Evolutionary conservation across 305 asterid genomes (phyloP).

Genomic region (Fraxinus paxiana): DNA sequence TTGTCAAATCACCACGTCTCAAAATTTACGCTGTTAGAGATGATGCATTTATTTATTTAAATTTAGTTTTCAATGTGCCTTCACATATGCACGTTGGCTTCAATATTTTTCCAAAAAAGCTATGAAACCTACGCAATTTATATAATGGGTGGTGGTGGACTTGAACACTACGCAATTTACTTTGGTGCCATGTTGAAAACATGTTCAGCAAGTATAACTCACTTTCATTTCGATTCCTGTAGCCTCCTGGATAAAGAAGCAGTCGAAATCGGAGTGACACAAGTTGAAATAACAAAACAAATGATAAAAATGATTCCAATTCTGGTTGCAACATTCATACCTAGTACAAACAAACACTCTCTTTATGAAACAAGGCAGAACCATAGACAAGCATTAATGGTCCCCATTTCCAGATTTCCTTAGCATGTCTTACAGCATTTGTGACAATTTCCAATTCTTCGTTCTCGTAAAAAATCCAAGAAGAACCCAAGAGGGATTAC

Average conservation of each 20-base stretch:
- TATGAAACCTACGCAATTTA: too few relatives aligned
- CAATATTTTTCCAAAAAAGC: too few relatives aligned
- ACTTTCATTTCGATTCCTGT: conserved; percentile 6
- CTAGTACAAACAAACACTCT: conserved; percentile 51
- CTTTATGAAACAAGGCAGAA: conserved; percentile 58
- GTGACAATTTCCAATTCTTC: conserved; percentile 45
- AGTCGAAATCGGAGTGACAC: conserved; percentile 43
- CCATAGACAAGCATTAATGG: conserved; percentile 32
- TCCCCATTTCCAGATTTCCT: conserved; percentile 48
- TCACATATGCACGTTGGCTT: too few relatives aligned
- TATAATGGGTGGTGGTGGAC: neutral
- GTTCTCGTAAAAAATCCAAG: conserved; percentile 45
- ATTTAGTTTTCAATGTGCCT: too few relatives aligned
- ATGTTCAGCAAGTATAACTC: neutral
- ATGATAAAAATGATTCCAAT: conserved; percentile 61
- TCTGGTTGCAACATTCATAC: conserved; percentile 44
- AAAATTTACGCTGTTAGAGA: too few relatives aligned
- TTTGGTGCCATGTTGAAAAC: too few relatives aligned
- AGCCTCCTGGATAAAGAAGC: conserved; percentile 62
- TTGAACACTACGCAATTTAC: too few relatives aligned
- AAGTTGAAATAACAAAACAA: conserved; percentile 62
- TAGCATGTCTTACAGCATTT: conserved; percentile 54
- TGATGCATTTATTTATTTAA: too few relatives aligned
- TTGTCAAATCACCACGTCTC: too few relatives aligned
- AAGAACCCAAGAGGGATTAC: conserved; percentile 59